A percentile compares a stretch with the other conserved stretches of the same genome.
These are phyloP conservation scores for Salix exigua DNA, from an alignment of 345 rosid genomes.

Conservation along the genomic window DNA sequence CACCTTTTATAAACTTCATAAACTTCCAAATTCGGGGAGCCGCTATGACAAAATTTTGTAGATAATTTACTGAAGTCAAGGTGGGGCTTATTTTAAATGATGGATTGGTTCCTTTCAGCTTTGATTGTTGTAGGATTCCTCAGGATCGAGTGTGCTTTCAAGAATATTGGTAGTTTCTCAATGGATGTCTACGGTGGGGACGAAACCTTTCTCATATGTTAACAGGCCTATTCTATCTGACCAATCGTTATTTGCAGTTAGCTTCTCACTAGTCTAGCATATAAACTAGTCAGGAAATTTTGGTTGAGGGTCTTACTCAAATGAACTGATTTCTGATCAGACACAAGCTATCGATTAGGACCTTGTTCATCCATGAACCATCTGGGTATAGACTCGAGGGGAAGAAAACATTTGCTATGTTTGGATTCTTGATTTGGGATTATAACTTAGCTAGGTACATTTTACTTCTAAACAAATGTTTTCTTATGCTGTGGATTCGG, in stretches of 20 bases:
- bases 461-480: neutral
- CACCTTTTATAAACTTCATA: neutral
- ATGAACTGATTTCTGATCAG: neutral
- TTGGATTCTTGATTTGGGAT: neutral
- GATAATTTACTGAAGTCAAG: neutral
- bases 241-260: neutral
- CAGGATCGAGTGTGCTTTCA: neutral
- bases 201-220: neutral
- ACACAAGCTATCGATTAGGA: neutral
- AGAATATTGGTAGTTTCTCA: neutral
- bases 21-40: neutral
- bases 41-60: neutral
- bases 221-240: neutral
- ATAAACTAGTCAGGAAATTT: neutral
- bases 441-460: neutral
- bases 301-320: neutral
- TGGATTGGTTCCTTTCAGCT: neutral
- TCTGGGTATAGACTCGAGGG: neutral
- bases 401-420: neutral
- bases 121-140: neutral
- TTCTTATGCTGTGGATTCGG: neutral
- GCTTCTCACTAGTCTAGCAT: neutral
- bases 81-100: neutral
- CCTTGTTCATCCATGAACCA: neutral
- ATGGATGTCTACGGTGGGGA: neutral